Conservation (phyloP, 73 alveolate genomes). For the Tetrahymena borealis region DNA sequence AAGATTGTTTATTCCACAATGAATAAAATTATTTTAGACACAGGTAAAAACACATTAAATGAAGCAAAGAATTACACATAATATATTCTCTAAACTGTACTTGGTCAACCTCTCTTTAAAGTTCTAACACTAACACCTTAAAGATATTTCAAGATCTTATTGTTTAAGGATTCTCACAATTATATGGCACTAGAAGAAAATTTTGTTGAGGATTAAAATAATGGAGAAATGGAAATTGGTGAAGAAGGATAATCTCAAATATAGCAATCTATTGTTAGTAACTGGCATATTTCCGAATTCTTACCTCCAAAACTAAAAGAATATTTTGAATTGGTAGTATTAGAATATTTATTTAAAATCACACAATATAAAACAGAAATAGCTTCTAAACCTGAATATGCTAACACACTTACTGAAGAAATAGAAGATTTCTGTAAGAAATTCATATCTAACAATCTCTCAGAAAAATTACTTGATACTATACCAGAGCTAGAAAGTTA, state of each 20-base stretch:
- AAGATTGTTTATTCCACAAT: constrained; percentile 16
- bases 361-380: not conserved
- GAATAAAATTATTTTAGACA: constrained; percentile 8
- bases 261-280: not conserved
- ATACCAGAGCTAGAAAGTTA: not conserved
- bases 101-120: constrained; percentile 2
- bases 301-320: constrained; percentile 9
- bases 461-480: constrained; percentile 4
- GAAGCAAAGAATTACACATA: constrained; percentile 5
- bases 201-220: not conserved
- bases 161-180: constrained; percentile 25
- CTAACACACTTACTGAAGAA: not conserved
- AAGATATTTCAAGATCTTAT: constrained; percentile 13
- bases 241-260: not conserved
- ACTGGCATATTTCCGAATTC: not conserved
- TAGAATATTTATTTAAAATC: not conserved
- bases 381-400: not conserved
- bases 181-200: constrained; percentile 3
- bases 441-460: not conserved
- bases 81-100: constrained; percentile 3
- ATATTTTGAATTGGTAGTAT: not conserved
- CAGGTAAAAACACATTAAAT: constrained; percentile 17
- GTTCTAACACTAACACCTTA: not conserved
- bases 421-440: not conserved
- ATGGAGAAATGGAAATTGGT: not conserved